Conservation (phyloP, 2,329 filamentous ascomycete genomes). For the Clarireedia sp. region DNA sequence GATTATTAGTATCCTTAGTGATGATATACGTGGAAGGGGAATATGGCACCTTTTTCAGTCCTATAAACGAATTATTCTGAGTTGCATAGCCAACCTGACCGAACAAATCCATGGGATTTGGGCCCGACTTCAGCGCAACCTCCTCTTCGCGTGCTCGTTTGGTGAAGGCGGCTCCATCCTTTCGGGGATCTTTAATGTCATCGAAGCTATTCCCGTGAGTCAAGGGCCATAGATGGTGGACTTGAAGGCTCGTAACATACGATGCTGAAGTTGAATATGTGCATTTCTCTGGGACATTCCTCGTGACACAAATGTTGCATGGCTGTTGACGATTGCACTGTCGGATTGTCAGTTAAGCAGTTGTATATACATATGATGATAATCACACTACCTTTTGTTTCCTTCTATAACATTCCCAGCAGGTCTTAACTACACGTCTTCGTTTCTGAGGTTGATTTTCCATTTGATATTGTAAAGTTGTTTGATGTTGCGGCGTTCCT, state of each 20-base stretch:
- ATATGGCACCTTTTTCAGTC: conserved; percentile 16
- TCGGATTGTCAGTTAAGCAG: neutral
- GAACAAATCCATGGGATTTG: conserved; percentile 1
- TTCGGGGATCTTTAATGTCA: neutral
- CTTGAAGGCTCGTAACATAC: conserved; percentile 36
- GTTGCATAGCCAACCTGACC: neutral
- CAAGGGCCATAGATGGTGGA: neutral
- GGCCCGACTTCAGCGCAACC: conserved; percentile 7
- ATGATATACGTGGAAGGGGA: neutral
- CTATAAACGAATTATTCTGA: conserved; percentile 1
- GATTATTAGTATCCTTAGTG: conserved; percentile 33
- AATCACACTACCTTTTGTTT: conserved; percentile 11
- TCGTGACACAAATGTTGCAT: conserved; percentile 22
- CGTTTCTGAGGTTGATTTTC: conserved; percentile 34
- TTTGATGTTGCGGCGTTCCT: too few species aligned
- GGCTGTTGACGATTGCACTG: conserved; percentile 10
- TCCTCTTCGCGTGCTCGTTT: conserved; percentile 38
- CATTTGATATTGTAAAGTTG: neutral
- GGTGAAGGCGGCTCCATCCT: conserved; percentile 31
- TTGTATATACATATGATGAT: neutral
- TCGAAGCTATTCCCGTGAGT: neutral
- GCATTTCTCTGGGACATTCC: conserved; percentile 44
- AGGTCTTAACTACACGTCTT: conserved; percentile 50
- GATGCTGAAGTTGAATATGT: conserved; percentile 46
- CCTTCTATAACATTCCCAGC: conserved; percentile 41